A percentile compares a stretch with the other conserved stretches of the same genome.
phyloP scores from a whole-genome alignment of 768 basidiomycete species.

The Chalciporus sphaerocephalus region DNA sequence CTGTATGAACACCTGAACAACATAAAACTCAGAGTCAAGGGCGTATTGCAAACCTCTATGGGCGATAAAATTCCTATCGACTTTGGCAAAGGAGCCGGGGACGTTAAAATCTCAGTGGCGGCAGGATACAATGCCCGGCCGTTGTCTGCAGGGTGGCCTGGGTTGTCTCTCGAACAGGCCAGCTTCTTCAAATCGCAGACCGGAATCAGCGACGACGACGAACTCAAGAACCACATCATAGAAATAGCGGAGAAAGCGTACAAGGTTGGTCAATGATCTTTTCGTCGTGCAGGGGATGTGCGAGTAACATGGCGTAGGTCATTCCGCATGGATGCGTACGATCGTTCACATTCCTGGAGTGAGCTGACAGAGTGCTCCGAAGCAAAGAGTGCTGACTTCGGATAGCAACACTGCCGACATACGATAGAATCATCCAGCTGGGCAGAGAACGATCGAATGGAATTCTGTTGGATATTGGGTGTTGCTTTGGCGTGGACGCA shows the following conservation, averaged over 20 bases:
- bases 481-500: slow-evolving; percentile 37
- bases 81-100: slow-evolving; percentile 7
- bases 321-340: slow-evolving; percentile 29
- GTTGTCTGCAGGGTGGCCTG: neutral
- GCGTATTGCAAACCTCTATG: neutral
- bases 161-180: slow-evolving; percentile 14
- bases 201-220: slow-evolving; percentile 26
- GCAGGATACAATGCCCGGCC: neutral
- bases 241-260: slow-evolving; percentile 29
- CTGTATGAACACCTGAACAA: neutral
- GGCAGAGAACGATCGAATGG: slow-evolving; percentile 34
- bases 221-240: slow-evolving; percentile 29
- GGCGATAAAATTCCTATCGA: neutral
- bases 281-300: neutral
- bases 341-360: slow-evolving; percentile 23
- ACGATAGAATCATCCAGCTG: slow-evolving; percentile 31
- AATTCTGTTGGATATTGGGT: slow-evolving; percentile 44
- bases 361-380: neutral
- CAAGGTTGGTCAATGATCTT: slow-evolving; percentile 16
- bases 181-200: slow-evolving; percentile 28
- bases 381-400: neutral
- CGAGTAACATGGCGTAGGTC: slow-evolving; percentile 11
- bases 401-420: slow-evolving; percentile 14
- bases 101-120: slow-evolving; percentile 1
- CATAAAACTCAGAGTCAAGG: neutral